Percentiles rank a stretch among this genome's conserved stretches.
Evolutionary conservation across 345 rosid genomes (phyloP).

Genomic region (Boechera retrofracta): DNA sequence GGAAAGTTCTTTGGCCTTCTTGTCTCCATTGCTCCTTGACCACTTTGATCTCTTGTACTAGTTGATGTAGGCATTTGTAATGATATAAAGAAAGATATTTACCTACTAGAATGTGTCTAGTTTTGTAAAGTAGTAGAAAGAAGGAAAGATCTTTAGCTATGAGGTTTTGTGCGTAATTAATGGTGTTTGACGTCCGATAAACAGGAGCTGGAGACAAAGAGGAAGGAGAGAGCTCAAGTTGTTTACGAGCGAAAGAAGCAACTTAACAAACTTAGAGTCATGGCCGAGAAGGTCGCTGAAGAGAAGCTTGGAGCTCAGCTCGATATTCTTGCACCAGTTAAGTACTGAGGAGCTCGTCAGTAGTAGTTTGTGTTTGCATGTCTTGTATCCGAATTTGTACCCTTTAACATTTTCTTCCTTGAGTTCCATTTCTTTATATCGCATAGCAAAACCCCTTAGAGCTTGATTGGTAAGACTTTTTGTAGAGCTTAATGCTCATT

Average conservation of each 20-base stretch:
- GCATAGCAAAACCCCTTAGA: too few species aligned
- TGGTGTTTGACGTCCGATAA: neutral
- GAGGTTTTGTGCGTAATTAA: neutral
- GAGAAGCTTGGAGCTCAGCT: slow-evolving; percentile 80
- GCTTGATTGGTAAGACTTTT: too few species aligned
- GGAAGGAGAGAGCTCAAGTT: slow-evolving; percentile 61
- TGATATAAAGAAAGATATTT: neutral
- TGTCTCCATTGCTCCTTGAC: too few species aligned
- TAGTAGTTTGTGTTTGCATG: slow-evolving; percentile 16
- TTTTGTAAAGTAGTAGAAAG: neutral
- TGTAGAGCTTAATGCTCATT: too few species aligned
- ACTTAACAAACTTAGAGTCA: slow-evolving; percentile 64
- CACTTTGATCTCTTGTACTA: neutral
- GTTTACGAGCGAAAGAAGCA: slow-evolving; percentile 60
- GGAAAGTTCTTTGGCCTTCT: neutral
- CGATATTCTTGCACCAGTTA: slow-evolving; percentile 68
- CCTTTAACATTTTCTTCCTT: neutral
- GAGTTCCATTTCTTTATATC: neutral
- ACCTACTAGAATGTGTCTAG: neutral
- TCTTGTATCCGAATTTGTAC: neutral
- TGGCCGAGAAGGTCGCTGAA: slow-evolving; percentile 72
- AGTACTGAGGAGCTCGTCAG: slow-evolving; percentile 51
- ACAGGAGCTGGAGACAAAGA: slow-evolving; percentile 79
- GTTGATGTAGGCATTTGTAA: neutral
- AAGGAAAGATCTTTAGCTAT: neutral